phyloP scores from a whole-genome alignment of 768 basidiomycete species.

The Tulasnella sp. region DNA sequence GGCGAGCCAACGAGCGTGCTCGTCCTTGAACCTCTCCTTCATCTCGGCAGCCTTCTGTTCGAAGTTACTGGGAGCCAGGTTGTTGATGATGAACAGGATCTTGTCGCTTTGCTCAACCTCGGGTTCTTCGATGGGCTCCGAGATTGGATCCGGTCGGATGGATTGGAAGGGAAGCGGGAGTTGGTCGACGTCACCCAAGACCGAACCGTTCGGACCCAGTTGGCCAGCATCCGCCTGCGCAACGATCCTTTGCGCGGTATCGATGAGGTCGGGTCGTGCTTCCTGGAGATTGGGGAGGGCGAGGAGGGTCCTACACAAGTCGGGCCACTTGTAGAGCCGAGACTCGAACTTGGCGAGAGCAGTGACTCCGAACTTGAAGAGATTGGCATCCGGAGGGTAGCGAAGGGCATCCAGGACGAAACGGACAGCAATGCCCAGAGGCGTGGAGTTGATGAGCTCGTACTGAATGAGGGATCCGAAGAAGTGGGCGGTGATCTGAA shows the following conservation, averaged over 20 bases:
- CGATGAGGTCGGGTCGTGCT: slow-evolving; percentile 76
- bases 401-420: slow-evolving; percentile 94
- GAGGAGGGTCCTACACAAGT: slow-evolving; percentile 85
- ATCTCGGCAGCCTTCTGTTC: slow-evolving; percentile 86
- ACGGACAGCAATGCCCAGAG: slow-evolving; percentile 94
- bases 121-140: slow-evolving; percentile 63
- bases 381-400: slow-evolving; percentile 86
- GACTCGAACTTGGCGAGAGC: slow-evolving; percentile 87
- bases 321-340: slow-evolving; percentile 88
- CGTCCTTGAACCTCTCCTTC: slow-evolving; percentile 78
- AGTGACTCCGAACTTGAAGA: slow-evolving; percentile 94
- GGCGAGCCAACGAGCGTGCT: slow-evolving; percentile 92
- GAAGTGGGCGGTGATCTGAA: slow-evolving; percentile 93
- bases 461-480: slow-evolving; percentile 96
- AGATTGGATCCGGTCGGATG: slow-evolving; percentile 69
- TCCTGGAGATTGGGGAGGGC: slow-evolving; percentile 86
- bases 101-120: slow-evolving; percentile 88
- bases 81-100: slow-evolving; percentile 98
- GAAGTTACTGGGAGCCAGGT: slow-evolving; percentile 92
- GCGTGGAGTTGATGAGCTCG: slow-evolving; percentile 89
- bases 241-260: slow-evolving; percentile 71
- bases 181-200: slow-evolving; percentile 47
- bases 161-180: slow-evolving; percentile 66
- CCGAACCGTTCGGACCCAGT: slow-evolving; percentile 32
- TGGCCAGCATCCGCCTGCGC: slow-evolving; percentile 51